Base-by-base conservation (phyloP, 139 green algal species). In the Chlorella sorokiniana region DNA sequence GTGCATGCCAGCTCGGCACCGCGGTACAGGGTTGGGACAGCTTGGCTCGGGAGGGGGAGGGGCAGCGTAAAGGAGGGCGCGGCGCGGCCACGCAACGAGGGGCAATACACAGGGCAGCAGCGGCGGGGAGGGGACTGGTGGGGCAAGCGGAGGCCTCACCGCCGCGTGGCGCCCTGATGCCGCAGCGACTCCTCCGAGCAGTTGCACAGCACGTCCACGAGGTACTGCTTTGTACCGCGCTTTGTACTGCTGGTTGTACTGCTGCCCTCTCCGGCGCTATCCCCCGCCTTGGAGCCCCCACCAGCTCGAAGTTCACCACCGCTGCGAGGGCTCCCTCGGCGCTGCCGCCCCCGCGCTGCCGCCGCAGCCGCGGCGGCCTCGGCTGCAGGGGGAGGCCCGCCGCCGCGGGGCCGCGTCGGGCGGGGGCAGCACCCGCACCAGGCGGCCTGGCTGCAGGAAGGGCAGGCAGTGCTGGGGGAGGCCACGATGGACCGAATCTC, bases 371-470 rank as follows among this genome's bases (percentile, higher is more conserved):
- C 64, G 31, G 48, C 29, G 41, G 51, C 56, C 48, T 40, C 3
- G 8, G n/a, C 38, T 51, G 67, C 48, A 4, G 33, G 10, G 44
- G 14, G 69, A 27, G 31, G 38, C 42, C 75, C 63, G 16, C 59
- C 35, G 22, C 69, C 44, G 78, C 83, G 20, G 35, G 61, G 18
- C 29, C n/a, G 78, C 73, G 42, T 59, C 35, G 1, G 56, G 44
- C 27, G 76, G 31, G 22, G 78, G 79, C 42, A 91, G 83, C 83
- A 98, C 76, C 10, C 84, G 78, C 10, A 96, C 87, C 23, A 98
- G 81, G 0, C 95, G 87, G 1, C 94, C 94, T 0, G 93, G 91
- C 84, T 97, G 92, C 48, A 98, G 88, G 87, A 98, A 98, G 44
- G 91, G 94, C 61, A 98, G 81, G 20, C 65, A 81, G 45, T 89